phyloP scores from a whole-genome alignment of 176 grass and related monocot species.

The Oryza longistaminata region DNA sequence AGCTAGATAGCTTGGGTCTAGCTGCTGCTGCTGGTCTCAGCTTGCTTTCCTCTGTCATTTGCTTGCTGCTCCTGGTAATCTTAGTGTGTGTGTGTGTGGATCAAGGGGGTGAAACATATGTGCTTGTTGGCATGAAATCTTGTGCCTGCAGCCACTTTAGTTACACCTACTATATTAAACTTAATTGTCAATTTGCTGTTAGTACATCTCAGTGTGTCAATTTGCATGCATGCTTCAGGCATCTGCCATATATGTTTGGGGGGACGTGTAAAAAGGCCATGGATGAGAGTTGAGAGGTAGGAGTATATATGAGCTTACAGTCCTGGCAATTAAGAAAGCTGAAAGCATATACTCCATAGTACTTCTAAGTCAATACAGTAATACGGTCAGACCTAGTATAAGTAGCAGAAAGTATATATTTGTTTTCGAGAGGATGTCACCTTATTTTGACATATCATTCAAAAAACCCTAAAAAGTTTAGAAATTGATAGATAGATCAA shows the following conservation, averaged over 20 bases:
- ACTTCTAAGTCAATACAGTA: no score
- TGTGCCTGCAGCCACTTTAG: slow-evolving; percentile 17
- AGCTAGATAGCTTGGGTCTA: neutral
- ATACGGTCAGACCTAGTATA: no score
- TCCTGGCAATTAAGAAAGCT: no score
- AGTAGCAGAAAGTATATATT: no score
- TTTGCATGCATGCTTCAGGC: slow-evolving; percentile 2
- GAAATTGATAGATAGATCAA: no score
- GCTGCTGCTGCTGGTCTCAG: slow-evolving; percentile 17
- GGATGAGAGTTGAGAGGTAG: no score
- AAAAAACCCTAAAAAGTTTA: no score
- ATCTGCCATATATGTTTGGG: neutral
- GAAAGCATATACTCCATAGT: no score
- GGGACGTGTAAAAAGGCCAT: no score
- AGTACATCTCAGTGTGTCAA: neutral
- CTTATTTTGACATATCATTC: no score
- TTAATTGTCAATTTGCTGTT: neutral
- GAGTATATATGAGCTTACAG: no score
- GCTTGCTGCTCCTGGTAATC: slow-evolving; percentile 53
- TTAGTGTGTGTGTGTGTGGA: neutral
- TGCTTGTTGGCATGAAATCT: slow-evolving; percentile 37
- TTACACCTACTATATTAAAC: slow-evolving; percentile 34
- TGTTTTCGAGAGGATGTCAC: no score
- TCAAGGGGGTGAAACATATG: slow-evolving; percentile 39
- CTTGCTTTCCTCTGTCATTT: slow-evolving; percentile 46